phyloP scores from a whole-genome alignment of 257 asterid species.

The Nemophila menziesii region DNA sequence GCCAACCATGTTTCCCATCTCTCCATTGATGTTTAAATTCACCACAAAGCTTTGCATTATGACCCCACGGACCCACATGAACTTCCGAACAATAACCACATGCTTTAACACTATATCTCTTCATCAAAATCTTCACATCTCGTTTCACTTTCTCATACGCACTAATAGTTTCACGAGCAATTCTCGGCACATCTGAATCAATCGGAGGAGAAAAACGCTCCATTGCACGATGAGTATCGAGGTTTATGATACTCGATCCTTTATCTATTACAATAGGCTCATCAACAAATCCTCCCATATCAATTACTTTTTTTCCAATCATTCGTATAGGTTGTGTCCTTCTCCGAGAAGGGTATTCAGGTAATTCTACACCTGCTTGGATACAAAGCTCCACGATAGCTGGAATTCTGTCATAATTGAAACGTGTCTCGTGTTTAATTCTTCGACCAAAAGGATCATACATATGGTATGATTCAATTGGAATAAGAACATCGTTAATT shows the following conservation, averaged over 20 bases:
- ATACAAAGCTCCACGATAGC: conserved; percentile 91
- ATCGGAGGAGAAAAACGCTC: conserved; percentile 54
- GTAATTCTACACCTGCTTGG: conserved; percentile 89
- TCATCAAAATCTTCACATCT: conserved; percentile 73
- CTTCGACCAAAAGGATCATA: conserved; percentile 76
- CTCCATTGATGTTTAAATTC: conserved; percentile 96
- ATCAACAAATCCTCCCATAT: conserved; percentile 51
- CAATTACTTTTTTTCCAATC: conserved; percentile 69
- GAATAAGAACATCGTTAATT: conserved; percentile 61
- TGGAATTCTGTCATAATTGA: conserved; percentile 65
- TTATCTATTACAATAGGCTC: conserved; percentile 35
- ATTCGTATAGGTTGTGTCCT: conserved; percentile 72
- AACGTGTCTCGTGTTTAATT: conserved; percentile 78
- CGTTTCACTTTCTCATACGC: conserved; percentile 59
- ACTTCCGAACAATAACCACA: conserved; percentile 96
- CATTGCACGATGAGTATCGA: conserved; percentile 58
- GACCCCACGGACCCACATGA: conserved; percentile 97
- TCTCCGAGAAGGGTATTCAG: conserved; percentile 76
- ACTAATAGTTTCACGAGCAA: conserved; percentile 57
- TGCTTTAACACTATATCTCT: conserved; percentile 73
- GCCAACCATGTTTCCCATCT: conserved; percentile 98
- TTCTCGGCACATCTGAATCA: conserved; percentile 25
- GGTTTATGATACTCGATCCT: conserved; percentile 27
- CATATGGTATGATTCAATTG: conserved; percentile 85
- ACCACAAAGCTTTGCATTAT: conserved; percentile 84